Evolutionary conservation across 108 stramenopile genomes (phyloP).

Genomic region (Pseudonitzschia multiseries): DNA sequence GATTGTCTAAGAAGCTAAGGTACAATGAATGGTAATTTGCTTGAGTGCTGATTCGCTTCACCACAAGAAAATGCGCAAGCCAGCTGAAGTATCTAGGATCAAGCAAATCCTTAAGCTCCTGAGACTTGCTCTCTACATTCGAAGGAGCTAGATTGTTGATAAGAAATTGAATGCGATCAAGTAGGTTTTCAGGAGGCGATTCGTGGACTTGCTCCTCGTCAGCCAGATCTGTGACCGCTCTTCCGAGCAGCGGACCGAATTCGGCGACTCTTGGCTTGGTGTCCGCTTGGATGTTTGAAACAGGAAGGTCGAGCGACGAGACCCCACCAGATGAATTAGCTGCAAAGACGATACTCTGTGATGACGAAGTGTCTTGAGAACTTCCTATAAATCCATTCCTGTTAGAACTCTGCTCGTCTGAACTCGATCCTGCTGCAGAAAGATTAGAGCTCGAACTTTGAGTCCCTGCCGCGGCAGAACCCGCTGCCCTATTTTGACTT

Average conservation of each 20-base stretch:
- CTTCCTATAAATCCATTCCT: background rate
- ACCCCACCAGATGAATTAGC: background rate
- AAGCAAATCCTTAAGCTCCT: conserved; percentile 86
- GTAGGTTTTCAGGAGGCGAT: conserved; percentile 80
- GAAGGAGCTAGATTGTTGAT: conserved; percentile 96
- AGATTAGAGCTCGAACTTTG: background rate
- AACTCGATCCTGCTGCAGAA: background rate
- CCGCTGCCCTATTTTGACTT: conserved; percentile 44
- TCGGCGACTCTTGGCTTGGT: conserved; percentile 59
- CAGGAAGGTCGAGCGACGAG: conserved; percentile 10
- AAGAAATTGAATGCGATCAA: conserved; percentile 95
- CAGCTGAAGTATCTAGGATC: conserved; percentile 89
- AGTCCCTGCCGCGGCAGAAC: conserved; percentile 15
- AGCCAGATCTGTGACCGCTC: conserved; percentile 69
- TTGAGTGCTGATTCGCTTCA: conserved; percentile 97
- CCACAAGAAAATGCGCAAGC: conserved; percentile 98
- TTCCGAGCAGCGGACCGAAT: conserved; percentile 81
- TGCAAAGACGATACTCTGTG: conserved; percentile 4
- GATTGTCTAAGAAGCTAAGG: conserved; percentile 89
- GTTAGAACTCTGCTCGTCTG: background rate
- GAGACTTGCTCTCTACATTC: conserved; percentile 91
- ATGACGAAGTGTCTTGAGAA: background rate
- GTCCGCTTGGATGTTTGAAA: conserved; percentile 15
- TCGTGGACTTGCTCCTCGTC: conserved; percentile 68
- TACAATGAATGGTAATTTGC: conserved; percentile 96